phyloP scores from a whole-genome alignment of 1,284 basidiomycete genomes.

The Apiotrichum sp. region DNA sequence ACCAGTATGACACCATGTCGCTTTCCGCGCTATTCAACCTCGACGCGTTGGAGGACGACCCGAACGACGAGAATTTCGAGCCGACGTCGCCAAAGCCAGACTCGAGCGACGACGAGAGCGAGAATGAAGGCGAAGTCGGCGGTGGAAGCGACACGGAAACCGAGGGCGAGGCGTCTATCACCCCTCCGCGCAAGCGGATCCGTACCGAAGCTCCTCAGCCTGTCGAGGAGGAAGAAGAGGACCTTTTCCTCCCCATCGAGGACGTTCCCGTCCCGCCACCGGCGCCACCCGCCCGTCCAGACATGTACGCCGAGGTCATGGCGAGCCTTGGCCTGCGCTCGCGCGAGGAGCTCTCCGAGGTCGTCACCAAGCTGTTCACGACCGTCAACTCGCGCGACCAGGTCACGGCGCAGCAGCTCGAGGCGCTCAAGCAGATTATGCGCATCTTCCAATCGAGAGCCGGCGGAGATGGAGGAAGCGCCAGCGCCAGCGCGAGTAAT shows the following conservation, averaged over 20 bases:
- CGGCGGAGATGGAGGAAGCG: background rate
- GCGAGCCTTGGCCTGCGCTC: conserved; percentile 11
- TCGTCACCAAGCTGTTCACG: conserved; percentile 12
- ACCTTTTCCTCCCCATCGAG: conserved; percentile 35
- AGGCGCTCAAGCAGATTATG: conserved; percentile 15
- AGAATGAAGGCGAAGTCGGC: background rate
- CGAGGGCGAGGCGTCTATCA: background rate
- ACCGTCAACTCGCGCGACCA: conserved; percentile 9
- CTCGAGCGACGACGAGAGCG: conserved; percentile 11
- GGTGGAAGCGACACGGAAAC: background rate
- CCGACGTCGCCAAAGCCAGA: conserved; percentile 15
- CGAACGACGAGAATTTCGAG: conserved; percentile 16
- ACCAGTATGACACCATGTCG: conserved; percentile 14
- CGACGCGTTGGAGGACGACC: conserved; percentile 13
- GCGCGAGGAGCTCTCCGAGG: conserved; percentile 9
- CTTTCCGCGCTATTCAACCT: conserved; percentile 13
- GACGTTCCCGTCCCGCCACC: conserved; percentile 26
- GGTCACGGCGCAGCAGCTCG: conserved; percentile 11
- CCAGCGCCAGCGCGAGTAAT: background rate
- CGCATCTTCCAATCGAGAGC: conserved; percentile 10
- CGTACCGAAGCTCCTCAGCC: background rate
- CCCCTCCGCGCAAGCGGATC: background rate
- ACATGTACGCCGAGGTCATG: conserved; percentile 17
- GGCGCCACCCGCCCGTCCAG: conserved; percentile 5
- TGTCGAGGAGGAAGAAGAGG: conserved; percentile 50